Evolutionary conservation across 1,139 yeast species (phyloP), one percentile per base, ranked within the genome.

Genomic region (Nakaseomyces uthaithaninus): DNA sequence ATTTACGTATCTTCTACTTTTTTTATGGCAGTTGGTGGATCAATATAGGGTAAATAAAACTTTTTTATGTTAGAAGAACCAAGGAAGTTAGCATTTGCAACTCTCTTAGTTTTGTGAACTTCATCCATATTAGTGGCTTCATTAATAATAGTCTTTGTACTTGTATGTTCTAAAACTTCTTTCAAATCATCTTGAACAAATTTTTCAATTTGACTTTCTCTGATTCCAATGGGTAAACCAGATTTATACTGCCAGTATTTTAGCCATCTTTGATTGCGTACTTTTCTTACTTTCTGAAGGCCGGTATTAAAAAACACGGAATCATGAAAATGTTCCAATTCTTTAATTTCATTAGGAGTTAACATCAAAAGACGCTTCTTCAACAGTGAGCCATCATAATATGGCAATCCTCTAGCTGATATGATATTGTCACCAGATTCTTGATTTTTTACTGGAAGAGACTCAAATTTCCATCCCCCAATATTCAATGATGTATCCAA

Each of bases 31-130:
- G 10, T 16, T n/a, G 37, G 39, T 11, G 43, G 38, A 9, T 38
- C 42, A 14, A 46, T 54, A 49, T 68, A 71, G 3, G 72, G 67
- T 9, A 75, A 72, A 46, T 60, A 66, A 27, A 62, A 58, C 3
- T 65, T 63, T 36, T 59, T 56, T 8, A 71, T 65, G 44, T 69
- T 70, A 1, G 68, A 60, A 46, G 66, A 57, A 1, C 68, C 70
- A n/a, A 67, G 36, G 36, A 65, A 62, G 48, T 72, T 72, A 6
- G 74, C 68, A 51, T 70, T 71, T 1, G 75, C 71, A 33, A 53
- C 56, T 43, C 69, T 61, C 45, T 61, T 64, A 8, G 63, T 63
- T 0, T 59, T 62, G 18, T 55, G 51, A 6, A 56, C 51, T 44
- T 63, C 66, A 38, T 65, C 66, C 28, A 54, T 56, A 43, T 59